Percentiles rank a stretch among this genome's conserved stretches.
Evolutionary conservation across 257 asterid species (phyloP).

Genomic region (Petunia axillaris): DNA sequence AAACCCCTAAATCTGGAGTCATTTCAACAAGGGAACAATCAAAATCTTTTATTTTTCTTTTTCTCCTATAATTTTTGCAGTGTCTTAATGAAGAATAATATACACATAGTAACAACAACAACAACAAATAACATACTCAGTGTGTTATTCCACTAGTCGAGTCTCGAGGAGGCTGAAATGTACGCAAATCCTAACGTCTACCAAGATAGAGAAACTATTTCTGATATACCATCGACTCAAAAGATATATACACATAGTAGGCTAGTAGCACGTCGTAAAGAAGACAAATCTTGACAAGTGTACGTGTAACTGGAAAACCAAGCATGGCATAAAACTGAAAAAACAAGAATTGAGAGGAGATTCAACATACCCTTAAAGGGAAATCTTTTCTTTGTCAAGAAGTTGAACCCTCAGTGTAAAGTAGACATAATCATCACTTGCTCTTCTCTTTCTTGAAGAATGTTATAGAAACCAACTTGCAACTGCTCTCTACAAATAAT

Average conservation of each 20-base stretch:
- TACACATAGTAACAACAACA: not conserved
- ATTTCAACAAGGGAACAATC: not conserved
- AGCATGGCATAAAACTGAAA: not conserved
- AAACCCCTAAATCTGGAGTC: not conserved
- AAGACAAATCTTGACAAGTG: not conserved
- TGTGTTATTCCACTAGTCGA: no score
- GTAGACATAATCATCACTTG: not conserved
- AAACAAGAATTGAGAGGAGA: not conserved
- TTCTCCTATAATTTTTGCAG: not conserved
- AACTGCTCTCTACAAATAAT: constrained; percentile 5
- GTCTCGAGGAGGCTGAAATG: no score
- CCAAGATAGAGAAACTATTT: no score
- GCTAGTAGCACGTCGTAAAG: not conserved
- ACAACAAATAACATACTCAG: not conserved
- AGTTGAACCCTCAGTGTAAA: not conserved
- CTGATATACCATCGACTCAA: no score
- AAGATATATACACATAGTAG: no score
- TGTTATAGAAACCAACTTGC: constrained; percentile 11
- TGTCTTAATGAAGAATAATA: not conserved
- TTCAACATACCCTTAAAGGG: not conserved
- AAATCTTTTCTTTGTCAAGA: not conserved
- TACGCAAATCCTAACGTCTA: no score
- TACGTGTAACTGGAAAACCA: not conserved
- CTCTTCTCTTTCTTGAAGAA: not conserved
- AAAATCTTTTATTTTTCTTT: not conserved